Evolutionary conservation across 164 flowering plant genomes (phyloP).

Genomic region (Platanus orientalis): DNA sequence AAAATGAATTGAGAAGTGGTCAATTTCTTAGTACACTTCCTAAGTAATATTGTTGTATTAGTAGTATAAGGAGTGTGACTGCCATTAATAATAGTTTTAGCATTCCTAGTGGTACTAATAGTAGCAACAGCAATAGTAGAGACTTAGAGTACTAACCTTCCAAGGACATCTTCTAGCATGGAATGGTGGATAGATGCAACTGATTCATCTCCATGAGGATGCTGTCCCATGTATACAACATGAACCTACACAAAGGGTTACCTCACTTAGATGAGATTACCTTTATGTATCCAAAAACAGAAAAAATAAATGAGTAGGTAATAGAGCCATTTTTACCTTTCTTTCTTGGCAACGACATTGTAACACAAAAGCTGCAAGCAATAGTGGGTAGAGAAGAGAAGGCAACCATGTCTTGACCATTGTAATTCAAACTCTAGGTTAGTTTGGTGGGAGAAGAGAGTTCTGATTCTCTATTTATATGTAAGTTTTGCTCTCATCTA

Average conservation of each 20-base stretch:
- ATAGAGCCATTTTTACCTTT: too few species aligned
- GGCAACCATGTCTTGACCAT: constrained; percentile 9
- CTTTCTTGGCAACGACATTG: constrained; percentile 16
- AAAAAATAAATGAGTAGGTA: background rate
- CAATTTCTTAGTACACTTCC: background rate
- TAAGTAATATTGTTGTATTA: background rate
- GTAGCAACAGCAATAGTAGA: background rate
- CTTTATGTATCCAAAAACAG: background rate
- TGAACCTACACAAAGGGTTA: constrained; percentile 23
- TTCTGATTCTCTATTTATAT: too few species aligned
- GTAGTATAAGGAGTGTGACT: background rate
- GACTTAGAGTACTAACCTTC: too few species aligned
- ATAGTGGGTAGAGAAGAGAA: constrained; percentile 9
- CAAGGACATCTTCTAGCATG: constrained; percentile 26
- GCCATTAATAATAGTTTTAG: background rate
- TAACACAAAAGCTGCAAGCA: constrained; percentile 18
- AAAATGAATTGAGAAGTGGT: too few species aligned
- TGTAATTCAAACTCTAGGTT: too few species aligned
- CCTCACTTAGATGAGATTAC: background rate
- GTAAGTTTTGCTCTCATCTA: background rate
- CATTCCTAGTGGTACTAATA: background rate
- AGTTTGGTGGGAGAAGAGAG: too few species aligned
- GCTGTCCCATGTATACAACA: too few species aligned
- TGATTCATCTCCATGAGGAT: too few species aligned
- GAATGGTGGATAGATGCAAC: too few species aligned